Conservation (phyloP, 192 early-diverging fungal genomes). For the Backusella tuberculispora region DNA sequence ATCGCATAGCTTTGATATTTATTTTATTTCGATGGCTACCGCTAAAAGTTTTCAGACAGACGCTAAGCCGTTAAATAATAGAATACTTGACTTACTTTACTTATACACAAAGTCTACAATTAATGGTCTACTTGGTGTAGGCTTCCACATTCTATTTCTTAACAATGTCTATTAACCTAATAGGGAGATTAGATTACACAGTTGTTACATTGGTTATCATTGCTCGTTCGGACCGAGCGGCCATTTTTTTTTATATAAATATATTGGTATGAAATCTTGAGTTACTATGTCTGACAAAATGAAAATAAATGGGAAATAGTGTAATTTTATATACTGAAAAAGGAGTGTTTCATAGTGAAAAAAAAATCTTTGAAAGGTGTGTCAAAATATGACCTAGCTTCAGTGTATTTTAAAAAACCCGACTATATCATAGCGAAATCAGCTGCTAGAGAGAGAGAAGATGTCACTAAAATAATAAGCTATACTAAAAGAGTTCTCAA, state of each 20-base stretch:
- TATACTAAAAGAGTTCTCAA: not conserved
- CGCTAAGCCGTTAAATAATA: not conserved
- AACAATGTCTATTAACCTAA: not conserved
- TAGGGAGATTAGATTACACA: not conserved
- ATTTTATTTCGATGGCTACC: not conserved
- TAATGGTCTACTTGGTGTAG: not conserved
- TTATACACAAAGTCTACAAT: not conserved
- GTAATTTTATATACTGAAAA: not conserved
- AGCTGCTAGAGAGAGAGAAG: not conserved
- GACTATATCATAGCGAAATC: not conserved
- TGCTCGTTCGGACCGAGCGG: not conserved
- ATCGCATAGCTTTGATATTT: not conserved
- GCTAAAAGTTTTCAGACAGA: not conserved
- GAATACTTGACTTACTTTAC: not conserved
- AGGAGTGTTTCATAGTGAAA: not conserved
- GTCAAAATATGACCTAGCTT: not conserved
- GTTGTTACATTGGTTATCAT: not conserved
- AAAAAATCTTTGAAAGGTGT: not conserved
- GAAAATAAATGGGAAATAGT: not conserved
- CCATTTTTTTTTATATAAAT: not conserved
- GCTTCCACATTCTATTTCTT: not conserved
- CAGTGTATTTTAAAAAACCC: not conserved
- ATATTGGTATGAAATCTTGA: not conserved
- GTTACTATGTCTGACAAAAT: not conserved
- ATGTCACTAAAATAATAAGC: not conserved